Conservation (phyloP, 192 early-diverging fungal genomes). For the Dissophora ornata region DNA sequence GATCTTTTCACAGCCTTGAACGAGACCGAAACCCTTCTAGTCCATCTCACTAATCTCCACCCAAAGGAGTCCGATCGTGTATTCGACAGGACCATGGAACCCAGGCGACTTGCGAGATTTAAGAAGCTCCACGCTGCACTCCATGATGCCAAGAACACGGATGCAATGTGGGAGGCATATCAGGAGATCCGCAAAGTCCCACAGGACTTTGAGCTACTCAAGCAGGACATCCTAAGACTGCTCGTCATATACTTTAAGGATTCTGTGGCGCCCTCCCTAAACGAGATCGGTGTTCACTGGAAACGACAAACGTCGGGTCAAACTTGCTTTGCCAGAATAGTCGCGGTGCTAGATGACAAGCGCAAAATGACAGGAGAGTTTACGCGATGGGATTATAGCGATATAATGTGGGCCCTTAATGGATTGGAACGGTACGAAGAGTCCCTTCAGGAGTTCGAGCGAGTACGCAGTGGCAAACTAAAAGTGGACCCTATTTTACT, state of each 20-base stretch:
- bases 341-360: constrained; percentile 40
- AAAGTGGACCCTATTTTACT: constrained; percentile 36
- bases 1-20: too few species aligned
- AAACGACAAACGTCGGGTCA: neutral
- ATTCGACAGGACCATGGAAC: neutral
- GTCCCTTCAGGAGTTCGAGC: constrained; percentile 22
- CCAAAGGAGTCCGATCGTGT: constrained; percentile 3
- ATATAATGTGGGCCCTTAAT: constrained; percentile 42
- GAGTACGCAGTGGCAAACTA: neutral
- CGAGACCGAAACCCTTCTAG: constrained; percentile 6
- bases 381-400: constrained; percentile 37
- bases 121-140: constrained; percentile 23
- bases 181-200: constrained; percentile 17
- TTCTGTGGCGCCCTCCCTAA: neutral
- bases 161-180: constrained; percentile 36
- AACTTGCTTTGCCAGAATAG: constrained; percentile 25
- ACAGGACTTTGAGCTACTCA: constrained; percentile 8
- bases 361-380: neutral
- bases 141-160: constrained; percentile 12
- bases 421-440: constrained; percentile 30
- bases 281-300: neutral
- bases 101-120: constrained; percentile 11
- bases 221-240: constrained; percentile 13
- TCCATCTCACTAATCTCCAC: constrained; percentile 18
- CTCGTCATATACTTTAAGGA: constrained; percentile 39